Evolutionary conservation across 208 protist species (phyloP).

Genomic region (Trypanosomatidae sp.): DNA sequence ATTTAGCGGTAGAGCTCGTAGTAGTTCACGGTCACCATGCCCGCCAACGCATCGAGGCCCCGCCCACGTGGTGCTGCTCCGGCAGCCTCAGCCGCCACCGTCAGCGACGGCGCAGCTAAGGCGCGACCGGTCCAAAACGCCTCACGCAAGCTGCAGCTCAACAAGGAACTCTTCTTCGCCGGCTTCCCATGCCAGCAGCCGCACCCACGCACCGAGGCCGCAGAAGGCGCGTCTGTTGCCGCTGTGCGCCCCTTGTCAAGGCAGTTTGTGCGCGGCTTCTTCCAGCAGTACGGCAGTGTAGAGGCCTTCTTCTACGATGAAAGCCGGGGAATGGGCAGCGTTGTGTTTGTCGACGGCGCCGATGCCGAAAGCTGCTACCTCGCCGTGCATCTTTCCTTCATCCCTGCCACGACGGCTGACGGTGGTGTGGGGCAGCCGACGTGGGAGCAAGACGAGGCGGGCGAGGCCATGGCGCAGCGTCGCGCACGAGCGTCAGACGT

Average conservation of each 20-base stretch:
- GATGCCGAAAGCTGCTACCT: constrained; percentile 65
- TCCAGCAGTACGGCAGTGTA: constrained; percentile 54
- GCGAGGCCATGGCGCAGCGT: constrained; percentile 13
- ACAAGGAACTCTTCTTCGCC: constrained; percentile 72
- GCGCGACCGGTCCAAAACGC: neutral
- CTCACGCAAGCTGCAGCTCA: constrained; percentile 8
- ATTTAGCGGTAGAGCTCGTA: no score
- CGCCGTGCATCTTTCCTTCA: constrained; percentile 50
- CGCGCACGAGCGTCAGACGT: constrained; percentile 10
- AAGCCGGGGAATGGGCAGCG: constrained; percentile 56
- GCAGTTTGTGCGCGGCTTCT: constrained; percentile 50
- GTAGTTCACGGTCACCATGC: no score
- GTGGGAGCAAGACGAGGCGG: constrained; percentile 8
- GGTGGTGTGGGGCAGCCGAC: constrained; percentile 7
- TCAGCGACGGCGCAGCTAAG: neutral
- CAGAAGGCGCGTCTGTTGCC: neutral
- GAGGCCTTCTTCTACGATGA: constrained; percentile 49
- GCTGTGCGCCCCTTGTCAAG: constrained; percentile 10
- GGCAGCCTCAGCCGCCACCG: neutral
- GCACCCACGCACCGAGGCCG: neutral
- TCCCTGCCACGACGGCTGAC: constrained; percentile 8
- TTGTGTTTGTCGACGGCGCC: constrained; percentile 51
- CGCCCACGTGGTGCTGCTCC: no score
- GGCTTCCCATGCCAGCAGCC: constrained; percentile 37
- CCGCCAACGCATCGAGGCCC: no score